Evolutionary conservation across 2,329 filamentous ascomycete species (phyloP).

Genomic region (Malbranchea zuffiana): DNA sequence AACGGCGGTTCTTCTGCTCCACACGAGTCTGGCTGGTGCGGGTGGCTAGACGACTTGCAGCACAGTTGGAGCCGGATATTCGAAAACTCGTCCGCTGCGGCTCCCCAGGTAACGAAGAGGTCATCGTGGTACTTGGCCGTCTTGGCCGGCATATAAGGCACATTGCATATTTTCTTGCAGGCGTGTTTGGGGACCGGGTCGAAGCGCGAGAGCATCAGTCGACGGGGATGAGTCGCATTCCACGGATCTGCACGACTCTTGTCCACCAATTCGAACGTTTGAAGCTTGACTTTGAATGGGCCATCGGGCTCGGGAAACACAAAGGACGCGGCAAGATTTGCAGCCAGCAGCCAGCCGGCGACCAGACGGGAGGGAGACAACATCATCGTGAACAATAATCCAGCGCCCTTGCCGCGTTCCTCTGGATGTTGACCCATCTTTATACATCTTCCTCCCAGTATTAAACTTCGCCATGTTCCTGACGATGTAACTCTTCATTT

Average conservation of each 20-base stretch:
- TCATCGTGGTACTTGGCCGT: conserved; percentile 9
- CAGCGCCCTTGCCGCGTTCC: too few species aligned
- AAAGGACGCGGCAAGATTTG: background rate
- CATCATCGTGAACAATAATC: too few species aligned
- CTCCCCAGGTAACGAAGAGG: background rate
- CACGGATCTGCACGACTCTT: conserved; percentile 8
- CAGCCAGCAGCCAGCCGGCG: too few species aligned
- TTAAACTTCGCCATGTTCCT: too few species aligned
- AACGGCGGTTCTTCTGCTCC: conserved; percentile 9
- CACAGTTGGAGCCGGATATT: conserved; percentile 8
- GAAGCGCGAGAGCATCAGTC: conserved; percentile 13
- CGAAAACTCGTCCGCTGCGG: background rate
- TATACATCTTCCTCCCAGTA: too few species aligned
- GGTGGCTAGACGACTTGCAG: background rate
- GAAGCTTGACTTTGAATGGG: conserved; percentile 6
- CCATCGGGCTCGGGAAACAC: conserved; percentile 8
- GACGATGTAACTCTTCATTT: too few species aligned
- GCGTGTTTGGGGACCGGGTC: conserved; percentile 7
- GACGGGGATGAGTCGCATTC: conserved; percentile 10
- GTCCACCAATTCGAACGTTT: conserved; percentile 10
- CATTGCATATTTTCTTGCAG: conserved; percentile 6
- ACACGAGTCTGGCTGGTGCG: background rate
- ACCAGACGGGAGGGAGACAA: too few species aligned
- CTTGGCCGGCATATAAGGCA: conserved; percentile 7
- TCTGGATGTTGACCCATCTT: too few species aligned